phyloP scores from a whole-genome alignment of 148 eudicot species.

The Linanthus parryae region DNA sequence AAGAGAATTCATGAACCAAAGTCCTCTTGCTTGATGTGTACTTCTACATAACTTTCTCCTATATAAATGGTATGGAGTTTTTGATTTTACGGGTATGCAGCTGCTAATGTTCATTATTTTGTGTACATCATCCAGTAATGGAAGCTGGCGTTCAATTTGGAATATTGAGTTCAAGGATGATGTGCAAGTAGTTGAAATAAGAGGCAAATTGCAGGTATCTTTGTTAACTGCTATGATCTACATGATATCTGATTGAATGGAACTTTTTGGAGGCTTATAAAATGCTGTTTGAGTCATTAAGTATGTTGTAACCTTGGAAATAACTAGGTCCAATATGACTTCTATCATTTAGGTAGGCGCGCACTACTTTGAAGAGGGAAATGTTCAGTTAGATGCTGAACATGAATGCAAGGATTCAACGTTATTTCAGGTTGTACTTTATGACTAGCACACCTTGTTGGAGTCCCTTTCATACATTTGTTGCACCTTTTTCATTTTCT shows the following conservation, averaged over 20 bases:
- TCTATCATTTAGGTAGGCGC: slow-evolving; percentile 67
- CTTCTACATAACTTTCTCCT: background rate
- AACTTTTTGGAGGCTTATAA: background rate
- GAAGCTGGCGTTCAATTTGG: slow-evolving; percentile 98
- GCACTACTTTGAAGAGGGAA: slow-evolving; percentile 98
- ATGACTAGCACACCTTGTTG: no score
- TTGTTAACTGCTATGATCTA: slow-evolving; percentile 6
- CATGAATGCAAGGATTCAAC: slow-evolving; percentile 91
- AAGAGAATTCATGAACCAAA: no score
- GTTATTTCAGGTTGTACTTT: slow-evolving; percentile 72
- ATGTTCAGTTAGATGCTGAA: slow-evolving; percentile 93
- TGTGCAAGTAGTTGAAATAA: slow-evolving; percentile 66
- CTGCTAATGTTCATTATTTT: background rate
- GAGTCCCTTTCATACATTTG: no score
- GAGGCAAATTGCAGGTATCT: slow-evolving; percentile 76
- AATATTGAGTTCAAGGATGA: slow-evolving; percentile 76
- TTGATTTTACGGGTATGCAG: background rate
- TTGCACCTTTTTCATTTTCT: no score
- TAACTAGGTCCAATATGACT: no score
- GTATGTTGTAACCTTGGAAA: no score
- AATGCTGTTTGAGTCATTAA: no score
- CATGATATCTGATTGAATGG: background rate
- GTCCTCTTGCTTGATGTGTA: background rate
- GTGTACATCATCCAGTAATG: slow-evolving; percentile 49
- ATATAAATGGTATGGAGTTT: background rate